Conservation (phyloP, 1,284 basidiomycete species). For the Wolfiporia cocos region DNA sequence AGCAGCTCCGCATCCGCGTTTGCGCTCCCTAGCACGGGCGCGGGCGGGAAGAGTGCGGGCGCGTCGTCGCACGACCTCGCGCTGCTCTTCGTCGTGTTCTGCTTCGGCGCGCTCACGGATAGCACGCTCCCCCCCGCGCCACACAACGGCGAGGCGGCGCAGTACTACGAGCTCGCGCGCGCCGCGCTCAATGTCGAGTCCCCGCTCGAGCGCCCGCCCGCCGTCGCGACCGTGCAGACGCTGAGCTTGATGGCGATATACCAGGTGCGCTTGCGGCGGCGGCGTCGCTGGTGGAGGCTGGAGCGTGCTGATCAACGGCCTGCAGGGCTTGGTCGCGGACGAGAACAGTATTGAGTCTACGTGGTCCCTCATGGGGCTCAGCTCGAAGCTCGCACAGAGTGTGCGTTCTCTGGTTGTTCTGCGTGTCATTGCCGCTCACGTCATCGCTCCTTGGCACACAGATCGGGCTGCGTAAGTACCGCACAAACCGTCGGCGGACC, state of each 20-base stretch:
- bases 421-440: not conserved
- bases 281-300: conserved; percentile 57
- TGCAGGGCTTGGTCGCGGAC: conserved; percentile 25
- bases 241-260: conserved; percentile 64
- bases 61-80: conserved; percentile 45
- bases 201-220: conserved; percentile 58
- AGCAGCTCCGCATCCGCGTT: conserved; percentile 15
- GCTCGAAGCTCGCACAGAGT: conserved; percentile 29
- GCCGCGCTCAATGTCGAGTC: conserved; percentile 60
- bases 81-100: conserved; percentile 51
- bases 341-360: conserved; percentile 33
- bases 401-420: conserved; percentile 16
- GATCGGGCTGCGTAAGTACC: conserved; percentile 26
- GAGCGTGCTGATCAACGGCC: not conserved
- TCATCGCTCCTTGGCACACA: conserved; percentile 2
- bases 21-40: conserved; percentile 12
- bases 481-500: not conserved
- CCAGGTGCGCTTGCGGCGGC: conserved; percentile 43
- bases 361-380: conserved; percentile 29
- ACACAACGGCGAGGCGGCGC: conserved; percentile 50
- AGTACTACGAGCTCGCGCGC: conserved; percentile 52
- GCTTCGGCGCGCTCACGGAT: conserved; percentile 54
- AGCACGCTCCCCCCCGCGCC: conserved; percentile 48
- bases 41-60: too few relatives aligned
- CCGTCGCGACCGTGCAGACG: conserved; percentile 62